Base-by-base conservation (phyloP, 2,329 filamentous ascomycete genomes). In the Aspergillus sp. region DNA sequence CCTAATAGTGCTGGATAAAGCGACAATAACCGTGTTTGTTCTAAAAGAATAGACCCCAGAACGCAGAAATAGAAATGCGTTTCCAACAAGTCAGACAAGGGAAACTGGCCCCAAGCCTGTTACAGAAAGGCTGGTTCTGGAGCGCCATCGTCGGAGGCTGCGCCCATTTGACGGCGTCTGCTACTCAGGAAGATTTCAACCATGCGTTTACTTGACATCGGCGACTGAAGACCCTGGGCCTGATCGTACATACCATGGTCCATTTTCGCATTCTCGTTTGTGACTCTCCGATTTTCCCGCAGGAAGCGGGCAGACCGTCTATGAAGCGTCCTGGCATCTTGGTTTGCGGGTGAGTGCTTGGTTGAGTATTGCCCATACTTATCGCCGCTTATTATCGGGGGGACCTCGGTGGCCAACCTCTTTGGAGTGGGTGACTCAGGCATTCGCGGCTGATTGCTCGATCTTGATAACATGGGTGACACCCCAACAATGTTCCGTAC, bases 141-240 rank as follows among this genome's bases (percentile, higher is more conserved):
- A 20, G 52, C 48, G 15, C 62, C 62, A 7, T 61, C 60, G 11
- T 66, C 62, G 4, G 62, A 57, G 9, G 59, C 64, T 17, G 43
- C 47, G 4, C 55, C 66, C 56, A 59, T 65, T 47, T 63, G 65
- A 32, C 53, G 65, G 4, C 70, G 71, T 36, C 72, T 68, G 56
- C 70, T 73, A 39, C 68, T 63, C 62, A 75, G 57, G 57, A 75
- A 75, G 48, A 68, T 55, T 36, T 75, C 73, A 44, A 75, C 72
- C 73, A 75, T 74, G 18, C 59, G 66, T 51, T 75, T 74, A 58
- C 68, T 72, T 26, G 69, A 71, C 9, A 73, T 67, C 1, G 66
- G 64, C 3, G 65, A 63, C 41, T 65, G 64, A 32, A 61, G 43
- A 17, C 63, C 66, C 47, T 68, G 64, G 5, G 64, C 30, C 12